Base-by-base conservation (phyloP, 352 stramenopile genomes). In the Phytophthora nicotianae region DNA sequence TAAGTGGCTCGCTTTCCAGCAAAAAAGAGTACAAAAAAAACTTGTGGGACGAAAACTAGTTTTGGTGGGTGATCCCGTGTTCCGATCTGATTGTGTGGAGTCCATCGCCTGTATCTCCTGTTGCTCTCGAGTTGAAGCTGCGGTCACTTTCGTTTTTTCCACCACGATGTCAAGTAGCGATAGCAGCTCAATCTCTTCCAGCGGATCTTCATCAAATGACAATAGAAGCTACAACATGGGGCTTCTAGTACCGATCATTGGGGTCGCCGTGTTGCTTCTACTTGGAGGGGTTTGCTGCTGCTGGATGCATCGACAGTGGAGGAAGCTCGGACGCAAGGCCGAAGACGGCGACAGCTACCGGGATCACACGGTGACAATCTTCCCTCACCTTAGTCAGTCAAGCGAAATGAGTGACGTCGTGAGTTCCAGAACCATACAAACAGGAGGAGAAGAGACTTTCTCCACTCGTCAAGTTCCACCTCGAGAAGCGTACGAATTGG, bases 301-400 rank as follows among this genome's bases (percentile, higher is more conserved):
- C 26, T 70, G 62, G 40, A 65, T 66, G 62, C 48, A 42, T n/a
- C 42, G 62, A 10, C 33, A 70, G 17, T 70, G 62, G 48, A n/a
- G 46, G 6, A 65, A 66, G 33, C 50, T 38, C 5, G 47, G 27
- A n/a, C 61, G 29, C 4, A 68, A 57, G 13, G 41, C 29, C 16
- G 11, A 47, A 20, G 54, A 65, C 10, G 16, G 29, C 21, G 42
- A 55, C 41, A 33, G 19, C 49, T 53, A 58, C 41, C 10, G 11
- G 16, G 50, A 61, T 41, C 26, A 13, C 21, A 58, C 55, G n/a
- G 38, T 58, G 14, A 53, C 40, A 11, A 43, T 68, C 5, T 64
- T 68, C 24, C 58, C 61, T 41, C 60, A 62, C 1, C 35, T 33
- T 7, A 32, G 40, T 16, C 35, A 16, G 47, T 52, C 23, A 3